Conservation (phyloP, 1,284 basidiomycete species). For the Apiotrichum brassicae region DNA sequence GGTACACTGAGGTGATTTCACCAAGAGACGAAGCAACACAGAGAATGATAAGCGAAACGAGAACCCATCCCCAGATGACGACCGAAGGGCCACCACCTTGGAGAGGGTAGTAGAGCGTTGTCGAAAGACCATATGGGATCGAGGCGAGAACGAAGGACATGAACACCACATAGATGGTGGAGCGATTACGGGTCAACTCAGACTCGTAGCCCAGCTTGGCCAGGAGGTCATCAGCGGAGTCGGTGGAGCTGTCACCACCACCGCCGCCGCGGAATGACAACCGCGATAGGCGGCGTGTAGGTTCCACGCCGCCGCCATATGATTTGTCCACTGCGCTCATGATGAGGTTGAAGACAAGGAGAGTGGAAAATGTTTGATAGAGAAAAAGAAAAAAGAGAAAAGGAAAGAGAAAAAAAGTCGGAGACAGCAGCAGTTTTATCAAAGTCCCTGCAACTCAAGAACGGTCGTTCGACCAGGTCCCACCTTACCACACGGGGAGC, state of each 20-base stretch:
- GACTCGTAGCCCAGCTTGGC: slow-evolving; percentile 18
- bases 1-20: slow-evolving; percentile 47
- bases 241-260: neutral
- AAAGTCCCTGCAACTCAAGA: too few relatives aligned
- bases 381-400: too few relatives aligned
- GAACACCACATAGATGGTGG: slow-evolving; percentile 16
- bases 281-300: too few relatives aligned
- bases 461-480: too few relatives aligned
- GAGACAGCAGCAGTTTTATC: too few relatives aligned
- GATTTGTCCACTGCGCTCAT: too few relatives aligned
- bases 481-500: too few relatives aligned
- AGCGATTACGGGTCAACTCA: slow-evolving; percentile 15
- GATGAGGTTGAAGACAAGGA: too few relatives aligned
- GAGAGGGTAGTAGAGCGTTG: slow-evolving; percentile 35
- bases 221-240: slow-evolving; percentile 19
- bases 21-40: slow-evolving; percentile 48
- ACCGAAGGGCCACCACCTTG: slow-evolving; percentile 33
- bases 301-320: too few relatives aligned
- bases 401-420: too few relatives aligned
- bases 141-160: slow-evolving; percentile 36
- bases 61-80: slow-evolving; percentile 44
- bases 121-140: slow-evolving; percentile 32
- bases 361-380: too few relatives aligned
- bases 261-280: neutral
- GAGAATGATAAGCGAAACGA: slow-evolving; percentile 46